A percentile compares a stretch with the other conserved stretches of the same genome.
Evolutionary conservation across 2,329 filamentous ascomycete species (phyloP).

Genomic region (Scedosporium aurantiacum): DNA sequence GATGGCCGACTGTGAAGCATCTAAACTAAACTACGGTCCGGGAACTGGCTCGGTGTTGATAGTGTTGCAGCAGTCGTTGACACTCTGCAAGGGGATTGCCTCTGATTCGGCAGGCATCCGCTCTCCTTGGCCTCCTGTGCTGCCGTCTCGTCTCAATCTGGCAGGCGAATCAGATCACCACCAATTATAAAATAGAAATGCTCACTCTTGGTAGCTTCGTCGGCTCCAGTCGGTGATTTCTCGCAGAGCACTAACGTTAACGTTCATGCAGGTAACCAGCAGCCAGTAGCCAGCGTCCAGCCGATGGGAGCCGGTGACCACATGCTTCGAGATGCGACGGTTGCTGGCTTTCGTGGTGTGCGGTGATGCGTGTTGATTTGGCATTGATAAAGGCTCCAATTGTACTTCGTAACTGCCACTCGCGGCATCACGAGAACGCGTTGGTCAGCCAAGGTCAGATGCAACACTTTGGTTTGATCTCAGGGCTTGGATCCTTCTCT

Average conservation of each 20-base stretch:
- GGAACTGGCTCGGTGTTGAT: background rate
- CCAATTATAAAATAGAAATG: no score
- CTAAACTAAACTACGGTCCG: background rate
- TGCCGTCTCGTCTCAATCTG: no score
- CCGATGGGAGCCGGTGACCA: background rate
- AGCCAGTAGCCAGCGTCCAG: background rate
- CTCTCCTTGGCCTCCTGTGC: no score
- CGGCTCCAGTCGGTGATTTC: background rate
- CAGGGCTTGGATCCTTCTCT: background rate
- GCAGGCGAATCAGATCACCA: no score
- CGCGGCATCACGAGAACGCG: background rate
- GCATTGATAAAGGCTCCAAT: no score
- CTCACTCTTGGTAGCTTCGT: background rate
- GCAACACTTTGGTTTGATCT: no score
- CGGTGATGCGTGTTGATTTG: no score
- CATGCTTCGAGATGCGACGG: background rate
- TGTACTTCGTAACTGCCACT: background rate
- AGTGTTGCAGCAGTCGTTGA: background rate
- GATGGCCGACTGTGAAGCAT: background rate
- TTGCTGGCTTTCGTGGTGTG: background rate
- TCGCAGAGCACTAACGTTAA: background rate
- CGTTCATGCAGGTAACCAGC: background rate
- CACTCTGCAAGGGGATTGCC: background rate
- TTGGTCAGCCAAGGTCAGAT: background rate
- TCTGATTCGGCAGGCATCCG: background rate